Base-by-base conservation (phyloP, 257 asterid species). In the Ocimum tenuiflorum region DNA sequence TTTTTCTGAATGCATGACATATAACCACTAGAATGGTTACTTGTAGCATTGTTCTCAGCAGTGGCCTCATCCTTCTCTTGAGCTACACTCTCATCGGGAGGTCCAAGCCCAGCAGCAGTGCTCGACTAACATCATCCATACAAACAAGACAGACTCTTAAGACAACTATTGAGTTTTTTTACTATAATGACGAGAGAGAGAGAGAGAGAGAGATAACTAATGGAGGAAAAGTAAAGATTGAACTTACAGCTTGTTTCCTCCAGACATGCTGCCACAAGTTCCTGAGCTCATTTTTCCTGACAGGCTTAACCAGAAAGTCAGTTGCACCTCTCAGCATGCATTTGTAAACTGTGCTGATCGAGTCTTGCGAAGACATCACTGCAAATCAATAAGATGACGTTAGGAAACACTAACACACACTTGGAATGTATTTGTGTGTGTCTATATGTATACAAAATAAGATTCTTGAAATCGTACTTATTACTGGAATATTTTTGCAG, bases 231-330 rank as follows among this genome's bases (percentile, higher is more conserved):
- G 2, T 0, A 51, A 46, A 42, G 35, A 65, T 59, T 20, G 55
- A 24, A 72, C 96, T 79, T 81, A 91, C 98, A 54, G 87, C 83
- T 86, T 80, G 96, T 82, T 88, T 89, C 85, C 97, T 90, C 99
- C 99, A 94, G 43, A 90, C 91, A 55, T 94, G 99, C 86, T 90
- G 99, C 99, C 99, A 94, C 79, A 94, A 75, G 78, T 94, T 90
- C 75, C 82, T 85, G 73, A 94, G 83, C 89, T 94, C 99, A 14
- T 94, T 94, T 70, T 86, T 94, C 68, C 99, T 67, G 19, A 90
- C 65, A 3, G 99, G 97, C 81, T 94, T 94, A 66, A 94, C 96
- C 35, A 94, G 99, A 78, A 94, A 94, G 78, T 94, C 97, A 0
- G 89, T 83, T 19, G 97, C 99, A 8, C 99, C 99, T 82, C 81